phyloP scores from a whole-genome alignment of 257 asterid species.

The Solanum stenotomum region DNA sequence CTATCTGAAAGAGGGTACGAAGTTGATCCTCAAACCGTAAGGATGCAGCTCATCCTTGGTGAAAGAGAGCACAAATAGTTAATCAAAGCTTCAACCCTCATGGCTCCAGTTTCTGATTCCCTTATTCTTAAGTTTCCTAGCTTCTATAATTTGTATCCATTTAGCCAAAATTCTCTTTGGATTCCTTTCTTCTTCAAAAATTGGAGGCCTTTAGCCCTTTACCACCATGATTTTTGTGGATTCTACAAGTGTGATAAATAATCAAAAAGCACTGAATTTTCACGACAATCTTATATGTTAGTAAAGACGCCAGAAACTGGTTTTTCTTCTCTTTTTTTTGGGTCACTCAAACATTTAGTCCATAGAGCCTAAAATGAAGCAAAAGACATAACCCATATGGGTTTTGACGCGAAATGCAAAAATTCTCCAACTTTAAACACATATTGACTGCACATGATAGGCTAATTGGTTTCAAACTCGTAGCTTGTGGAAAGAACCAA shows the following conservation, averaged over 20 bases:
- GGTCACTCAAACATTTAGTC: neutral
- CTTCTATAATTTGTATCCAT: neutral
- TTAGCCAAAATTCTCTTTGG: neutral
- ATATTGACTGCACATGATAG: neutral
- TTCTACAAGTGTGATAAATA: neutral
- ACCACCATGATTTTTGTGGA: neutral
- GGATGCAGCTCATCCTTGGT: neutral
- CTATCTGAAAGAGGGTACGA: neutral
- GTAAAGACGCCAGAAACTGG: neutral
- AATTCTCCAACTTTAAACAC: neutral
- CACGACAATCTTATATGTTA: neutral
- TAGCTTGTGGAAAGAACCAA: neutral
- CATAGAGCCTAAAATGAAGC: neutral
- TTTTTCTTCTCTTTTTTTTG: neutral
- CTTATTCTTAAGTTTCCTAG: neutral
- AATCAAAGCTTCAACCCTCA: neutral
- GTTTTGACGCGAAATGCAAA: neutral
- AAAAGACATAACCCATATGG: neutral
- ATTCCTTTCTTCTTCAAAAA: neutral
- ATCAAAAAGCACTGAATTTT: neutral
- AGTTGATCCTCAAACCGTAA: neutral
- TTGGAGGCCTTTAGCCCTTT: neutral
- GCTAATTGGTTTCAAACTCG: neutral
- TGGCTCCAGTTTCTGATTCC: neutral
- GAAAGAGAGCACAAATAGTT: neutral